phyloP scores from a whole-genome alignment of 495 filamentous ascomycete species.

The Platismatia glauca region DNA sequence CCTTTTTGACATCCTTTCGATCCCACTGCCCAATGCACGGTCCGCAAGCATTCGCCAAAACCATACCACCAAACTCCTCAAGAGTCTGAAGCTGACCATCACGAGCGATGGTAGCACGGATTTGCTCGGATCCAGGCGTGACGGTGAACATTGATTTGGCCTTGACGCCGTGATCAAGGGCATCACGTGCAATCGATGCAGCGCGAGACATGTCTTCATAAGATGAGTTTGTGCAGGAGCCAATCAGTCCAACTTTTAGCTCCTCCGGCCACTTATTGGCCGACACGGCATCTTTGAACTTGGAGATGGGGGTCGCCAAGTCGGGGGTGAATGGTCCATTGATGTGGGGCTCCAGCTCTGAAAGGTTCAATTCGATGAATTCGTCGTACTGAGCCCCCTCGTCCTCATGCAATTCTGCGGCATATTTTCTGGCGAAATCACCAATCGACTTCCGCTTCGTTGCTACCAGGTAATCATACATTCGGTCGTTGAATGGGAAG shows the following conservation, averaged over 20 bases:
- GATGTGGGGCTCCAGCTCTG: slow-evolving; percentile 92
- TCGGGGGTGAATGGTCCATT: slow-evolving; percentile 99
- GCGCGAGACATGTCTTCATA: slow-evolving; percentile 98
- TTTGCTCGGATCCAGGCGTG: slow-evolving; percentile 95
- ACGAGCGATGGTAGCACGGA: slow-evolving; percentile 87
- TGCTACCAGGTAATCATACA: slow-evolving; percentile 89
- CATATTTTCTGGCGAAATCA: slow-evolving; percentile 77
- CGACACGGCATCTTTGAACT: slow-evolving; percentile 92
- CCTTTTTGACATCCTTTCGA: slow-evolving; percentile 90
- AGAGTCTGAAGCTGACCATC: slow-evolving; percentile 94
- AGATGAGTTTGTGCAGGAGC: slow-evolving; percentile 98
- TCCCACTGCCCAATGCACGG: slow-evolving; percentile 85
- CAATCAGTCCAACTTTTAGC: slow-evolving; percentile 92
- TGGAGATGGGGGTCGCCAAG: slow-evolving; percentile 93
- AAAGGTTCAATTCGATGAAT: slow-evolving; percentile 90
- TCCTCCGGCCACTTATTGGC: slow-evolving; percentile 94
- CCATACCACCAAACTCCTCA: slow-evolving; percentile 93
- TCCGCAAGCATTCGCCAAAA: slow-evolving; percentile 95
- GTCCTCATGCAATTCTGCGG: slow-evolving; percentile 79
- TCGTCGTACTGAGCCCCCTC: slow-evolving; percentile 95
- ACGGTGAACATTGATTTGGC: slow-evolving; percentile 89
- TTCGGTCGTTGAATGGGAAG: slow-evolving; percentile 97
- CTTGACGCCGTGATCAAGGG: slow-evolving; percentile 87
- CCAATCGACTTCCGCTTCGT: slow-evolving; percentile 89
- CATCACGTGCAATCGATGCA: slow-evolving; percentile 91